phyloP scores from a whole-genome alignment of 1,139 yeast species.

The Kodamaea arcana region DNA sequence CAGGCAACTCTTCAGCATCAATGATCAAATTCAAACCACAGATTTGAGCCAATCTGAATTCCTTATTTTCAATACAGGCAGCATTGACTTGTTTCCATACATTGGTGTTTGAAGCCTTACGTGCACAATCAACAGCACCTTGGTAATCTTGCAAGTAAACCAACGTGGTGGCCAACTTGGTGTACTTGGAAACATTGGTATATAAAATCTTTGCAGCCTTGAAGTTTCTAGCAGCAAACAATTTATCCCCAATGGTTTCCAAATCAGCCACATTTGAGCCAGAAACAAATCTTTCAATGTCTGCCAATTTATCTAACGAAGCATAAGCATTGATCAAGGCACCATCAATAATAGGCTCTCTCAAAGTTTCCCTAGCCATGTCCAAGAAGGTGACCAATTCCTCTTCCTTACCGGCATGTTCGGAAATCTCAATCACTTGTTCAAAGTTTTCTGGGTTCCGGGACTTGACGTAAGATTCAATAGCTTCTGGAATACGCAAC shows the following conservation, averaged over 20 bases:
- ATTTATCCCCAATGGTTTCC: conserved; percentile 87
- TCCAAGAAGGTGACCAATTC: conserved; percentile 82
- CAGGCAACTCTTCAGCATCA: conserved; percentile 96
- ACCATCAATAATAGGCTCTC: conserved; percentile 92
- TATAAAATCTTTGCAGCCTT: conserved; percentile 90
- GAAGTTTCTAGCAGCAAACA: conserved; percentile 78
- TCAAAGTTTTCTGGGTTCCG: conserved; percentile 87
- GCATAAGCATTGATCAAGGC: conserved; percentile 88
- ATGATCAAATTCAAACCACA: conserved; percentile 96
- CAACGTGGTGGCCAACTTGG: conserved; percentile 91
- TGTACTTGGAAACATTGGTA: conserved; percentile 85
- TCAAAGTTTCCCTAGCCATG: conserved; percentile 91
- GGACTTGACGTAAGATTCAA: conserved; percentile 84
- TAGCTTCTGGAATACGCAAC: conserved; percentile 86
- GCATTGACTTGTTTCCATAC: conserved; percentile 98
- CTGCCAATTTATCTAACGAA: conserved; percentile 65
- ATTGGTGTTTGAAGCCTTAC: conserved; percentile 89
- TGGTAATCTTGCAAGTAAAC: conserved; percentile 91
- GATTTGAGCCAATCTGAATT: conserved; percentile 94
- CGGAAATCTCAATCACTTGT: conserved; percentile 91
- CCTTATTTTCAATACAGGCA: conserved; percentile 94
- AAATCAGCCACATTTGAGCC: conserved; percentile 92
- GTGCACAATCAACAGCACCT: conserved; percentile 97
- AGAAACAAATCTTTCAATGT: conserved; percentile 78
- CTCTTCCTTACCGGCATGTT: conserved; percentile 93